These are phyloP conservation scores for Coemansia pectinata DNA, from an alignment of 192 early-diverging fungal genomes.

Conservation along the genomic window DNA sequence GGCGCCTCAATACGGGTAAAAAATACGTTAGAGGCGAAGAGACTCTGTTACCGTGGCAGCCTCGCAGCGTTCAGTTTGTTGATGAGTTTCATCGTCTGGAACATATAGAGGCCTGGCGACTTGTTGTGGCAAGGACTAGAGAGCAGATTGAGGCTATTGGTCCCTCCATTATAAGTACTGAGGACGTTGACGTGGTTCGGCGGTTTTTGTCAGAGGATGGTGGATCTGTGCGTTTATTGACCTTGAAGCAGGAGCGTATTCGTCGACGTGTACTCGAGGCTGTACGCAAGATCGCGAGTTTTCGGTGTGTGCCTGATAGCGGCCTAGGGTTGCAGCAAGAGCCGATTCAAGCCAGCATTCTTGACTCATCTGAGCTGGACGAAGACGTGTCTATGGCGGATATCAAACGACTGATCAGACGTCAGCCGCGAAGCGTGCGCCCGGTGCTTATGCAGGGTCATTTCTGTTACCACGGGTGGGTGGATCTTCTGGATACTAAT, in stretches of 20 bases:
- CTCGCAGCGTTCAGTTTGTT: slow-evolving; percentile 66
- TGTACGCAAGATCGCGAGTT: slow-evolving; percentile 7
- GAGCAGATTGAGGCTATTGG: slow-evolving; percentile 23
- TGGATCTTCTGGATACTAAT: slow-evolving; percentile 38
- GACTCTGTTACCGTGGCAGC: slow-evolving; percentile 65
- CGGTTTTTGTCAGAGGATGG: neutral
- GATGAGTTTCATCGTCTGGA: slow-evolving; percentile 51
- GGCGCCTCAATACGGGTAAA: slow-evolving; percentile 66
- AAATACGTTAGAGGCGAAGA: slow-evolving; percentile 77
- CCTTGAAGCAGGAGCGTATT: slow-evolving; percentile 17
- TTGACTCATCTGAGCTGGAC: neutral
- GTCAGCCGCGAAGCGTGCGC: slow-evolving; percentile 5
- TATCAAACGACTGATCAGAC: slow-evolving; percentile 18
- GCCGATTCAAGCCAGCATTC: slow-evolving; percentile 10
- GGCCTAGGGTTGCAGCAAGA: slow-evolving; percentile 25
- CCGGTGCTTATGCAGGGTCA: slow-evolving; percentile 30
- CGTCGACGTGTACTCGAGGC: slow-evolving; percentile 17
- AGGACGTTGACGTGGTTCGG: neutral
- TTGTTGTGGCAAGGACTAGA: slow-evolving; percentile 25
- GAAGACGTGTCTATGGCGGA: neutral
- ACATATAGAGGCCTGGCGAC: slow-evolving; percentile 34
- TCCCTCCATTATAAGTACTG: neutral
- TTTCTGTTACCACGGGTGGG: slow-evolving; percentile 28
- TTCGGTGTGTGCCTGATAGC: slow-evolving; percentile 13
- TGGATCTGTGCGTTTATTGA: neutral